phyloP scores from a whole-genome alignment of 805 yeast genomes.

The Kuraishia ogatae region DNA sequence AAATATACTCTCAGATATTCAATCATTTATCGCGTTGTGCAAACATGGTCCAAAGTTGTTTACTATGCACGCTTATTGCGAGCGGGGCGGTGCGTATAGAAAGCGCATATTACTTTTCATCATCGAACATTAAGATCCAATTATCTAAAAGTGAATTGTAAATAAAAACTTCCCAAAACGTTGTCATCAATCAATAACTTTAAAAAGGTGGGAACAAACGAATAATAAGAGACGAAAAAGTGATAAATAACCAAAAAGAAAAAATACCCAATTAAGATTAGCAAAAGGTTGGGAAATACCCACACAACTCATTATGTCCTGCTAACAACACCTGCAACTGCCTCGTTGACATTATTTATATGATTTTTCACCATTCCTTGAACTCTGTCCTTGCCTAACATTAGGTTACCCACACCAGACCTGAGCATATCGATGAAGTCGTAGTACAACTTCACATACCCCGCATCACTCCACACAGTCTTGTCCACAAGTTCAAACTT shows the following conservation, averaged over 20 bases:
- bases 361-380: slow-evolving; percentile 30
- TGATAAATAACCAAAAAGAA: background rate
- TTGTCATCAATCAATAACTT: background rate
- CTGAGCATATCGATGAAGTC: slow-evolving; percentile 31
- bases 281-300: background rate
- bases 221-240: background rate
- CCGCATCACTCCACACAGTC: slow-evolving; percentile 6
- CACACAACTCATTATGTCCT: background rate
- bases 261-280: background rate
- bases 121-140: too few relatives aligned
- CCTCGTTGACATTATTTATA: slow-evolving; percentile 32
- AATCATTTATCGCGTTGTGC: too few relatives aligned
- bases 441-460: slow-evolving; percentile 11
- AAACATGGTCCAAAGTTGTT: too few relatives aligned
- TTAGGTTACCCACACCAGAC: slow-evolving; percentile 33
- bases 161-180: background rate
- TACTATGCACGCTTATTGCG: too few relatives aligned
- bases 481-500: slow-evolving; percentile 13
- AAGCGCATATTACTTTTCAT: too few relatives aligned
- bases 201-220: background rate
- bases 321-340: slow-evolving; percentile 16
- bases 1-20: too few relatives aligned
- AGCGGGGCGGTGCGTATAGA: too few relatives aligned
- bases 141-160: background rate
- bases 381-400: slow-evolving; percentile 45